These are phyloP conservation scores for Cercospora sp. DNA, from an alignment of 2,329 filamentous ascomycete species.

Conservation along the genomic window DNA sequence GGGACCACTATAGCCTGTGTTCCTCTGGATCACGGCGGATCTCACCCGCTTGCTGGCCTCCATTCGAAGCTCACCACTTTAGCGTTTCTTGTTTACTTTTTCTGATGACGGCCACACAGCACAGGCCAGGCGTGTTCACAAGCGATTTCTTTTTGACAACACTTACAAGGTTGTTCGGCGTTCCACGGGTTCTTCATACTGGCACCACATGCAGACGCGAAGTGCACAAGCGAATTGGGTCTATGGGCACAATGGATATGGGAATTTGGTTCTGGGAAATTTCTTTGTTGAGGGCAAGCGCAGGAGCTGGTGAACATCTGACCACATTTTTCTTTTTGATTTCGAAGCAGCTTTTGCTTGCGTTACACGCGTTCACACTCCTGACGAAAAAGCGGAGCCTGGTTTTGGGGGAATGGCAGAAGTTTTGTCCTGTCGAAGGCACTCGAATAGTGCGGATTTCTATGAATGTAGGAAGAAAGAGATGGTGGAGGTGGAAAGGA, in stretches of 20 bases:
- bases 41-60: not conserved
- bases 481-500: not conserved
- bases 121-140: constrained; percentile 9
- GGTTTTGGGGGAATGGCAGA: not conserved
- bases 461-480: not conserved
- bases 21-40: not conserved
- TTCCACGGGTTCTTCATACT: constrained; percentile 6
- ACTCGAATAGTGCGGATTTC: not conserved
- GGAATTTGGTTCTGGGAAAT: constrained; percentile 3
- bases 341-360: not conserved
- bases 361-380: constrained; percentile 4
- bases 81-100: constrained; percentile 3
- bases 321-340: not conserved
- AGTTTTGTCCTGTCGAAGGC: not conserved
- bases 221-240: constrained; percentile 8
- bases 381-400: constrained; percentile 14
- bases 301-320: constrained; percentile 17
- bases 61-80: constrained; percentile 4
- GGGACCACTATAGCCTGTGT: not conserved
- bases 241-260: constrained; percentile 3
- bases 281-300: constrained; percentile 10
- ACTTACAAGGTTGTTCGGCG: constrained; percentile 5
- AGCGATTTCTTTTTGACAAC: not conserved
- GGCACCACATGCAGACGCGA: constrained; percentile 11
- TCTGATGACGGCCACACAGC: constrained; percentile 14